Conservation (phyloP, 352 stramenopile genomes). For the Plasmopara viticola region DNA sequence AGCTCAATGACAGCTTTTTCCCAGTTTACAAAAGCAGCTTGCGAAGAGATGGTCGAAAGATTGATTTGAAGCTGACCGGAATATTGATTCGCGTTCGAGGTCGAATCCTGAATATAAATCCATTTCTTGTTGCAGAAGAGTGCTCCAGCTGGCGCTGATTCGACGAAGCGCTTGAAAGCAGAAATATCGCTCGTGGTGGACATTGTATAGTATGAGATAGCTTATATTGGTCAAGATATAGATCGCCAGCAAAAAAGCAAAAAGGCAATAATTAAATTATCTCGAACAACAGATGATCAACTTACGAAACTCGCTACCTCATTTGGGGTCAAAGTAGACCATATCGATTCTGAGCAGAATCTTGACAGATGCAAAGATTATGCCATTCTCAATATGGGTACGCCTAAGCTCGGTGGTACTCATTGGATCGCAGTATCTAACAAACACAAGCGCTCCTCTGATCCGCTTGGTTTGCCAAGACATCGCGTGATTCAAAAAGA, state of each 20-base stretch:
- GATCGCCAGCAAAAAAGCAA: no score
- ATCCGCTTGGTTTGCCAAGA: no score
- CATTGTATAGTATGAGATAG: neutral
- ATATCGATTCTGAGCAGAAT: no score
- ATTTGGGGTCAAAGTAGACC: no score
- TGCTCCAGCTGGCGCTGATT: slow-evolving; percentile 1
- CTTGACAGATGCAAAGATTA: no score
- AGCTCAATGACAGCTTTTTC: slow-evolving; percentile 3
- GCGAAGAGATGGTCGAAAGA: slow-evolving; percentile 1
- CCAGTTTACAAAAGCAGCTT: slow-evolving; percentile 5
- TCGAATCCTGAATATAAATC: slow-evolving; percentile 10
- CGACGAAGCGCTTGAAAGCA: slow-evolving; percentile 8
- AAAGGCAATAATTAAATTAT: neutral
- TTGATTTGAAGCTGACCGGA: slow-evolving; percentile 4
- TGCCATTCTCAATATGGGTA: no score
- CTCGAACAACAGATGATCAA: no score
- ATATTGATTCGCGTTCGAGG: slow-evolving; percentile 2
- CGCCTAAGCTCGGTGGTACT: no score
- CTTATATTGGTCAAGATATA: neutral
- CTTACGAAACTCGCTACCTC: no score
- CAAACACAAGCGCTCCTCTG: no score
- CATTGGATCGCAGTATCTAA: no score
- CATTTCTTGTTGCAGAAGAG: slow-evolving; percentile 8
- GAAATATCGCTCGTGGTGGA: slow-evolving; percentile 1
- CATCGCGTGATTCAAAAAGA: no score